A percentile compares a stretch with the other conserved stretches of the same genome.
These are phyloP conservation scores for Fagus sylvatica DNA, from an alignment of 306 rosid genomes.

Conservation along the genomic window DNA sequence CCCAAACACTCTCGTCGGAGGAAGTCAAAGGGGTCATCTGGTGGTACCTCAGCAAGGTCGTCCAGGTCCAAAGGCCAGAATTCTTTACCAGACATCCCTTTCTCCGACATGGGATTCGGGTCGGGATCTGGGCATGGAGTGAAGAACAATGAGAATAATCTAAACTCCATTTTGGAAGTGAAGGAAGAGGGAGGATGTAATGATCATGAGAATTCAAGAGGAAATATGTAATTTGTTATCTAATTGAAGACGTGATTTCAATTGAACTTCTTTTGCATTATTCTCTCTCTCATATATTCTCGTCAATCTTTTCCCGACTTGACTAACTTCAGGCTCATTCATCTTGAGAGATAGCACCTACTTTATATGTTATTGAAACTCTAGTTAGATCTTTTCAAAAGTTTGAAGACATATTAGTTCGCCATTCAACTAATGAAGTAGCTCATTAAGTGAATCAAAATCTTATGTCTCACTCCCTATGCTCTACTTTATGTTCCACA, in stretches of 20 bases:
- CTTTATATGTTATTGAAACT: too few species aligned
- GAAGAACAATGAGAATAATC: constrained; percentile 6
- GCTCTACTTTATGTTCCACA: too few species aligned
- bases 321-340: too few species aligned
- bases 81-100: constrained; percentile 51
- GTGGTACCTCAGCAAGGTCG: constrained; percentile 43
- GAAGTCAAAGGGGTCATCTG: constrained; percentile 54
- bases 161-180: constrained; percentile 25
- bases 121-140: constrained; percentile 16
- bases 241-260: constrained; percentile 7
- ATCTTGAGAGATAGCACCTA: too few species aligned
- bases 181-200: neutral
- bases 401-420: too few species aligned
- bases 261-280: neutral
- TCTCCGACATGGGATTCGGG: constrained; percentile 30
- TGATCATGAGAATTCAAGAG: neutral
- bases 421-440: too few species aligned
- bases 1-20: constrained; percentile 51
- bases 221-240: neutral
- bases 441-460: too few species aligned
- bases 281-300: neutral
- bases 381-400: too few species aligned
- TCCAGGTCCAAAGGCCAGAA: constrained; percentile 48
- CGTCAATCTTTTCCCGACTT: too few species aligned
- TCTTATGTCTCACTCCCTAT: too few species aligned